phyloP scores from a whole-genome alignment of 306 rosid genomes.

The Myrica gale region DNA sequence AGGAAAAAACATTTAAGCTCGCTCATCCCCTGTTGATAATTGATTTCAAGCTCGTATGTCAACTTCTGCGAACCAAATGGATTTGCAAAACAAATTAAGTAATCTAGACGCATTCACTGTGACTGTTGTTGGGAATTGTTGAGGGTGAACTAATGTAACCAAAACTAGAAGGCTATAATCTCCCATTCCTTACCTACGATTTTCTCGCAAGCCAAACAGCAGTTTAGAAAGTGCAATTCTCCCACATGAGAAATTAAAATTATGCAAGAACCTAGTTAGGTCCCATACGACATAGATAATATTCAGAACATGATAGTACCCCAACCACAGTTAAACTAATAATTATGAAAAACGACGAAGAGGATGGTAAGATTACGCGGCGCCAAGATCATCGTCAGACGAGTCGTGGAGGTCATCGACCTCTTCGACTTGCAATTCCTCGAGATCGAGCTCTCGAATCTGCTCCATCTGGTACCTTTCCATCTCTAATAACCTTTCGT shows the following conservation, averaged over 20 bases:
- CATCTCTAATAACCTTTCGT: slow-evolving; percentile 51
- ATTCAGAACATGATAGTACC: neutral
- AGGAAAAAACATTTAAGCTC: neutral
- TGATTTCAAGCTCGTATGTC: neutral
- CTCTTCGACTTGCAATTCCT: slow-evolving; percentile 76
- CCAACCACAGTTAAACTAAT: neutral
- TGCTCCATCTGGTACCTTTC: slow-evolving; percentile 87
- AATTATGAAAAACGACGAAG: neutral
- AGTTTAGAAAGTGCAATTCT: neutral
- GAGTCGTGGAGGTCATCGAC: slow-evolving; percentile 57
- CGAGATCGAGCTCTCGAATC: slow-evolving; percentile 83
- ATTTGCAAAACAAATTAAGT: neutral
- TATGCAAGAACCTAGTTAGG: neutral
- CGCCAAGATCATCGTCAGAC: slow-evolving; percentile 44
- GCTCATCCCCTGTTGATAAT: neutral
- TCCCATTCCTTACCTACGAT: neutral
- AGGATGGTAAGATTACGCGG: slow-evolving; percentile 37
- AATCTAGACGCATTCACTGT: neutral
- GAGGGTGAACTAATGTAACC: neutral
- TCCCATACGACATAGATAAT: neutral
- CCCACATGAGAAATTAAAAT: neutral
- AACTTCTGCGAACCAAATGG: neutral
- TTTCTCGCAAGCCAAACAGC: neutral
- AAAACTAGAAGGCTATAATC: neutral
- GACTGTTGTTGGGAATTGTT: neutral